A percentile compares a stretch with the other conserved stretches of the same genome.
Conservation (phyloP, 495 filamentous ascomycete species). For the Penicillium ochrochloron region DNA sequence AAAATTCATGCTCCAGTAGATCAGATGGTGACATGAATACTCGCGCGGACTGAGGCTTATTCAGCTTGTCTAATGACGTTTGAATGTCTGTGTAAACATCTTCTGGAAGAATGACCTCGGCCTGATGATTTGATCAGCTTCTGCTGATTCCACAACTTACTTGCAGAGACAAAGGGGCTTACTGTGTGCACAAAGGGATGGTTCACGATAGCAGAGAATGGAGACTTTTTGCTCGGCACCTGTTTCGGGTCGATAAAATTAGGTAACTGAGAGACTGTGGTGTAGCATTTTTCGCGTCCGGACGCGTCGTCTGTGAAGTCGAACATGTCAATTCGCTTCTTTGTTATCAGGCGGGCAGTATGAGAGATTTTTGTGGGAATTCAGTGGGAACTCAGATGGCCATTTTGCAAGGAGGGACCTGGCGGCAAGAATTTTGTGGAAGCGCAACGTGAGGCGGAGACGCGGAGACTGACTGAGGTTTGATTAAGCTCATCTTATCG, state of each 20-base stretch:
- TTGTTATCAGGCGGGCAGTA: not conserved
- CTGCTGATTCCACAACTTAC: not conserved
- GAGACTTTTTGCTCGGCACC: slow-evolving; percentile 70
- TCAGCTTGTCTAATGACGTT: slow-evolving; percentile 54
- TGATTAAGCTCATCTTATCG: slow-evolving; percentile 38
- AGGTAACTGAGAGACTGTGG: slow-evolving; percentile 66
- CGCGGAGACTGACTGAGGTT: slow-evolving; percentile 20
- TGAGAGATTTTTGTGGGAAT: not conserved
- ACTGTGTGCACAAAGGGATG: slow-evolving; percentile 83
- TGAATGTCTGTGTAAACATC: slow-evolving; percentile 63
- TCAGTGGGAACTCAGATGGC: not conserved
- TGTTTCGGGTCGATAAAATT: slow-evolving; percentile 70
- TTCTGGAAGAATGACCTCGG: slow-evolving; percentile 75
- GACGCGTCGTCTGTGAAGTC: slow-evolving; percentile 58
- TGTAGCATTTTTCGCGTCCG: slow-evolving; percentile 72
- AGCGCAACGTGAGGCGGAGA: slow-evolving; percentile 10
- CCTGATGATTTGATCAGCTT: slow-evolving; percentile 48
- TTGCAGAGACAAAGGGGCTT: slow-evolving; percentile 9
- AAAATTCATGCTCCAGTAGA: slow-evolving; percentile 78
- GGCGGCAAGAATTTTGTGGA: slow-evolving; percentile 11
- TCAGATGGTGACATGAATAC: slow-evolving; percentile 76
- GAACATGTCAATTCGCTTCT: slow-evolving; percentile 51
- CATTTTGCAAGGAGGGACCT: not conserved
- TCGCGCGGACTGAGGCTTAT: slow-evolving; percentile 60
- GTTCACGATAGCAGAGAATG: slow-evolving; percentile 68